phyloP scores from a whole-genome alignment of 352 stramenopile genomes.

The Globisporangium cylindrosporum region DNA sequence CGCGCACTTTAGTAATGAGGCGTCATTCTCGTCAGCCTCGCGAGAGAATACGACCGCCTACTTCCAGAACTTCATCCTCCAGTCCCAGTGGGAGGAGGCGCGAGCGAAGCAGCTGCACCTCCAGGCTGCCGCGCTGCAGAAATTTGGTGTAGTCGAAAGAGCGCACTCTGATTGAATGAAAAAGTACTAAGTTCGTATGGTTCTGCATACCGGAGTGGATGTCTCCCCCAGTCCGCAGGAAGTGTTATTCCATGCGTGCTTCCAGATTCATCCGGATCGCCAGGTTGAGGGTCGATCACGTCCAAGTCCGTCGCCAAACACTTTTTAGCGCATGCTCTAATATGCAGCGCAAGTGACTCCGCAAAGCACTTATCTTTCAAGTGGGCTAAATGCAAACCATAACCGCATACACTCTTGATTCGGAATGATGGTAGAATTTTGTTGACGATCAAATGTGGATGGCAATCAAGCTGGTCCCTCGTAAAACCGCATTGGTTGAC shows the following conservation, averaged over 20 bases:
- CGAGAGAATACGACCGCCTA: neutral
- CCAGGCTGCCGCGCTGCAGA: neutral
- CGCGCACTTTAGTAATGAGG: too few species aligned
- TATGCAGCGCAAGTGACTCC: too few species aligned
- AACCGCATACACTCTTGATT: neutral
- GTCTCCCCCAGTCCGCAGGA: too few species aligned
- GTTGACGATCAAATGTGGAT: neutral
- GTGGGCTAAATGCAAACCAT: neutral
- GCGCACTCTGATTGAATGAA: neutral
- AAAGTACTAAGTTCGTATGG: too few species aligned
- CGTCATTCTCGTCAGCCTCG: too few species aligned
- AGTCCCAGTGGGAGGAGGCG: constrained; percentile 1
- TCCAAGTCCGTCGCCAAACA: too few species aligned
- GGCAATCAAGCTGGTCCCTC: neutral
- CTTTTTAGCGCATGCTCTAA: neutral
- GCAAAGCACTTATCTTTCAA: too few species aligned
- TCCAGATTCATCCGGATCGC: too few species aligned
- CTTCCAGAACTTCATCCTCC: constrained; percentile 12
- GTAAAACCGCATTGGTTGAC: too few species aligned
- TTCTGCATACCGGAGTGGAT: too few species aligned
- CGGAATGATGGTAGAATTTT: neutral
- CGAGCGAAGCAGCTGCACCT: constrained; percentile 3
- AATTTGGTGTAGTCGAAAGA: neutral
- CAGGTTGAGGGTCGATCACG: too few species aligned
- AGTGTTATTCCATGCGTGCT: too few species aligned